These are phyloP conservation scores for Rubus idaeus DNA, from an alignment of 306 rosid species.

Conservation along the genomic window DNA sequence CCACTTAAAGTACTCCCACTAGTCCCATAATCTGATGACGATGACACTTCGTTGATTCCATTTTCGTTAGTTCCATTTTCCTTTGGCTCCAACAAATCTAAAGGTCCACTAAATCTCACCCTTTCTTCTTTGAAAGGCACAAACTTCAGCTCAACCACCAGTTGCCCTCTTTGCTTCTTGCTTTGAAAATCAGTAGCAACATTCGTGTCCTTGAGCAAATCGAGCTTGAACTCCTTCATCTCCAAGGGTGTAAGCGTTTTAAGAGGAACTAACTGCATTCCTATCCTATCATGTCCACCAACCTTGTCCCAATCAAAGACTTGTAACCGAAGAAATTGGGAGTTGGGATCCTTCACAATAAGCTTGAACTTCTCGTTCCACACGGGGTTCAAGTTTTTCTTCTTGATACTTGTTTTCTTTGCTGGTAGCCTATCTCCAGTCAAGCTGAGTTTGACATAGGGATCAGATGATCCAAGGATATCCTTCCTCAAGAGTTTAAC, in stretches of 20 bases:
- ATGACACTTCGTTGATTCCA: conserved; percentile 27
- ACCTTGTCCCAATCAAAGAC: conserved; percentile 98
- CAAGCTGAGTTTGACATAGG: conserved; percentile 78
- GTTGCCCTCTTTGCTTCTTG: conserved; percentile 65
- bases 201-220: conserved; percentile 64
- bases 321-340: conserved; percentile 79
- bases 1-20: conserved; percentile 34
- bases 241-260: conserved; percentile 63
- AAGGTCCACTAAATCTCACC: conserved; percentile 33
- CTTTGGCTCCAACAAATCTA: neutral
- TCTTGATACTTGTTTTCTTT: conserved; percentile 78
- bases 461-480: conserved; percentile 87
- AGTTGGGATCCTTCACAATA: conserved; percentile 67
- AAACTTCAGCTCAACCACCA: conserved; percentile 70
- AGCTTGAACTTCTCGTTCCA: conserved; percentile 91
- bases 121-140: conserved; percentile 84
- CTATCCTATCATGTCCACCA: conserved; percentile 81
- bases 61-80: conserved; percentile 33
- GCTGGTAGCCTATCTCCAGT: conserved; percentile 68
- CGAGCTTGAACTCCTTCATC: conserved; percentile 61
- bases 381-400: conserved; percentile 77
- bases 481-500: conserved; percentile 84
- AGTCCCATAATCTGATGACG: conserved; percentile 44
- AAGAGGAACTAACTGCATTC: conserved; percentile 74
- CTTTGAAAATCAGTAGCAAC: conserved; percentile 35